Evolutionary conservation across 1,284 basidiomycete species (phyloP), one percentile per base, ranked within the genome.

Genomic region (Leccinum solheimii): DNA sequence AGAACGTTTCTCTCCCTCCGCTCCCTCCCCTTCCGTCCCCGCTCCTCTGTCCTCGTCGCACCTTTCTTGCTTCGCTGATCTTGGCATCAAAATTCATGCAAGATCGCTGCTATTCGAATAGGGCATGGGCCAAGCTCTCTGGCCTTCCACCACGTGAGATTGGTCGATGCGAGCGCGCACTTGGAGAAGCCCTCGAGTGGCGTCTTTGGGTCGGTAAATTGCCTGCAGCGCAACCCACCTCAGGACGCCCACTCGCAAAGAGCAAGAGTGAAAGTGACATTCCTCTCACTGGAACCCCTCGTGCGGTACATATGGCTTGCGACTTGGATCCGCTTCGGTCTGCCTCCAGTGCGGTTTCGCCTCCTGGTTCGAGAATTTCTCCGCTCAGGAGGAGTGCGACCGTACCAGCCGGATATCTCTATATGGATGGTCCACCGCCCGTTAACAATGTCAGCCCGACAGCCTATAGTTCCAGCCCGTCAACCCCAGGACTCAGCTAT

Each of bases 81-180:
- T 81, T 94, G 51, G 94, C 95, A 0, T 90, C 91, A 30, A 97
- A 98, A 73, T 97, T 96, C 75, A 86, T 92, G 61, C 94, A 96
- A 78, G 95, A 98, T 71, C 88, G 91, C 60, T 94, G 91, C 58
- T 97, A 95, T 71, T 94, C 91, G 14, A 97, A 97, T 74, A 85
- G 88, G 21, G 94, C 95, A 19, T 97, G 95, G 95, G 88, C 92
- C 7, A 94, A 94, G 71, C 80, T 93, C 1, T 91, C 89, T 26
- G 90, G 91, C 34, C 81, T 93, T 4, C 86, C 88, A 1, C 84
- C 90, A 9, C 80, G 88, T 45, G 90, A 93, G 76, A 90, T 93
- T 56, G 86, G 90, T 30, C 84, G 90, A 26, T 92, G 91, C 69
- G 90, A 93, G 73, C 86, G 88, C 26, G 90, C 91, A 0, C 81